Evolutionary conservation across 495 filamentous ascomycete species (phyloP), one percentile per base, ranked within the genome.

Genomic region (Hypoxylon perforatum): DNA sequence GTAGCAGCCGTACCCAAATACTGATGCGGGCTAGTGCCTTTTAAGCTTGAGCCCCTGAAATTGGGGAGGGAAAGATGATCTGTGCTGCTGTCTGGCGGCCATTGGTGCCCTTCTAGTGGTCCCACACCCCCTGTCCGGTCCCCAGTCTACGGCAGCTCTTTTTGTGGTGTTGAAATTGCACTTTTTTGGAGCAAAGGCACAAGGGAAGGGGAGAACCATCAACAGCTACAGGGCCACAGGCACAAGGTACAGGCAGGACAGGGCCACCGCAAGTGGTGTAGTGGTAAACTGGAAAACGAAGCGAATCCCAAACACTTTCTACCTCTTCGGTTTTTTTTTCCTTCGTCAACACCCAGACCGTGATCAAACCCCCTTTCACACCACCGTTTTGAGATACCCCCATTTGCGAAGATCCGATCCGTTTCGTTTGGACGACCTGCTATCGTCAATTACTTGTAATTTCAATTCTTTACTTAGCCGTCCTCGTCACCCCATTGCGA

Each of bases 21-120:
- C 50, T 42, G 18, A 17, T 49, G 48, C 53, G 33, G 38, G 44
- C 19, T 53, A n/a, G 28, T 52, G 38, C 47, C 33, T 36, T 58
- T 15, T 45, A 30, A 48, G 48, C 65, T 42, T 58, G 42, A 68
- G 55, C 65, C 65, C 65, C 65, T 69, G 65, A 69, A 63, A 17
- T 17, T 42, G 49, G 28, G 14, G 44, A 41, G 18, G 52, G 18
- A 25, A 36, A 63, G 44, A 60, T 69, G 65, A 69, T 63, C 65
- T 60, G 65, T 69, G 65, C 65, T 69, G 59, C 56, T 51, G 59
- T 61, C 61, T 69, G 66, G 56, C 64, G 61, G 45, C 60, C n/a
- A 64, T 64, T 69, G 66, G 56, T 69, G 61, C 51, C 60, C n/a
- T 69, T 64, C 56, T 64, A 69, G 66, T 69, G 61, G 66, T 36